These are phyloP conservation scores for Fraxinus velutina DNA, from an alignment of 305 asterid species.

Conservation along the genomic window DNA sequence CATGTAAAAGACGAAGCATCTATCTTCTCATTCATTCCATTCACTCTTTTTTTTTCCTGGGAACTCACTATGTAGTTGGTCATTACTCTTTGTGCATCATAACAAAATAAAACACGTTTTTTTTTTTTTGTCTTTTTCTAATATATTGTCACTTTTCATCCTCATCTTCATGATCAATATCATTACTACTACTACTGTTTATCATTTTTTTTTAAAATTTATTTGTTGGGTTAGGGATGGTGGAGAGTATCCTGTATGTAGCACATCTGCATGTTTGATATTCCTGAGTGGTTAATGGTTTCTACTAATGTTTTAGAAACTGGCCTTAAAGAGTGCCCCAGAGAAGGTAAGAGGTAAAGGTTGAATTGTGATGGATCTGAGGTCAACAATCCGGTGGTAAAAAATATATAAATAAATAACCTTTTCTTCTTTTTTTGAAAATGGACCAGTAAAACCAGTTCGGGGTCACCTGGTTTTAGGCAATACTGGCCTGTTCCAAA, in stretches of 20 bases:
- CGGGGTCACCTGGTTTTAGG: background rate
- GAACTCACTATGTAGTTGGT: background rate
- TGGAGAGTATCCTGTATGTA: conserved; percentile 4
- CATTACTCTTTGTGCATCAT: conserved; percentile 1
- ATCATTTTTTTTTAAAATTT: background rate
- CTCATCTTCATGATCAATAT: background rate
- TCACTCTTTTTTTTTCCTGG: background rate
- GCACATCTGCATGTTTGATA: background rate
- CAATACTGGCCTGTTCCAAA: background rate
- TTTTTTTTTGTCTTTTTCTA: background rate
- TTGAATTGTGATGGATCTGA: background rate
- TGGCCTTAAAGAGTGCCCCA: background rate
- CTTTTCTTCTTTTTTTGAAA: background rate
- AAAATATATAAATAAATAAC: background rate
- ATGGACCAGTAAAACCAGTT: background rate
- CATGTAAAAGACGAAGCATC: background rate
- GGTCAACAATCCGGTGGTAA: background rate
- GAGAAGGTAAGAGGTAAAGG: background rate
- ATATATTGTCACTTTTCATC: background rate
- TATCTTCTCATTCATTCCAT: background rate
- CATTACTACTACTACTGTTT: background rate
- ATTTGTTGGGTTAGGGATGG: conserved; percentile 2
- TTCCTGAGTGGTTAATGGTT: background rate
- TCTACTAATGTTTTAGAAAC: background rate
- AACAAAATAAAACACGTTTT: background rate